Evolutionary conservation across 2,329 filamentous ascomycete species (phyloP).

Genomic region (Apiospora koreana): DNA sequence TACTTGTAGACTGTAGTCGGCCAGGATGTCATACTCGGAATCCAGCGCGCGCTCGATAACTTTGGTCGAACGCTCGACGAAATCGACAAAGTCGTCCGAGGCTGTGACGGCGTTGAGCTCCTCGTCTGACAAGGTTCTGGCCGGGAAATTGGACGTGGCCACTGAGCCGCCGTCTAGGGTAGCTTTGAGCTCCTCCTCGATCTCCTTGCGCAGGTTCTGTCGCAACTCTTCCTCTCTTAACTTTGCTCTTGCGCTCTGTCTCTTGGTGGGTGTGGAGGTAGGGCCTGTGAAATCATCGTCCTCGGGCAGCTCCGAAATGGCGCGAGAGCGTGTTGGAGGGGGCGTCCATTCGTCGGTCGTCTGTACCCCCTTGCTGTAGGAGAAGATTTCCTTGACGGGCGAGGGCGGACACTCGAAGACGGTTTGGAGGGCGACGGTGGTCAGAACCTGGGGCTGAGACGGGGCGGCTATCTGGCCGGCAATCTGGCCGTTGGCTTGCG

Average conservation of each 20-base stretch:
- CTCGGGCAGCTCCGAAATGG: constrained; percentile 59
- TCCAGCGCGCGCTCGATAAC: constrained; percentile 95
- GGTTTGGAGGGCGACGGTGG: constrained; percentile 71
- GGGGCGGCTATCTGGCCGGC: constrained; percentile 35
- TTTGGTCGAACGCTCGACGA: constrained; percentile 93
- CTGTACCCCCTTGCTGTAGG: constrained; percentile 96
- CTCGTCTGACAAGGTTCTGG: constrained; percentile 76
- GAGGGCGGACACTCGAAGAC: constrained; percentile 80
- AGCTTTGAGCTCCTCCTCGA: constrained; percentile 87
- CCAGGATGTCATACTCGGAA: constrained; percentile 93
- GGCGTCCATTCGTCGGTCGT: constrained; percentile 75
- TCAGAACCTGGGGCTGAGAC: constrained; percentile 66
- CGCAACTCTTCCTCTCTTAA: constrained; percentile 89
- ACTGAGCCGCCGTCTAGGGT: constrained; percentile 57
- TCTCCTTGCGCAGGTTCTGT: constrained; percentile 80
- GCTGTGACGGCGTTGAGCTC: constrained; percentile 89
- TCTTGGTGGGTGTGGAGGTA: constrained; percentile 66
- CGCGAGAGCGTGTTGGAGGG: constrained; percentile 52
- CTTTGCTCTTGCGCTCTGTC: constrained; percentile 74
- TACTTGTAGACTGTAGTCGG: constrained; percentile 86
- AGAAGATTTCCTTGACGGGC: constrained; percentile 80
- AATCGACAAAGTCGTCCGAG: constrained; percentile 91
- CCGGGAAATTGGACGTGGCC: constrained; percentile 65
- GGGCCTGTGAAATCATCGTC: constrained; percentile 58
- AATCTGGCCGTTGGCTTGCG: constrained; percentile 43